phyloP scores from a whole-genome alignment of 2,329 filamentous ascomycete genomes.

The Emmonsiellopsis sp. region DNA sequence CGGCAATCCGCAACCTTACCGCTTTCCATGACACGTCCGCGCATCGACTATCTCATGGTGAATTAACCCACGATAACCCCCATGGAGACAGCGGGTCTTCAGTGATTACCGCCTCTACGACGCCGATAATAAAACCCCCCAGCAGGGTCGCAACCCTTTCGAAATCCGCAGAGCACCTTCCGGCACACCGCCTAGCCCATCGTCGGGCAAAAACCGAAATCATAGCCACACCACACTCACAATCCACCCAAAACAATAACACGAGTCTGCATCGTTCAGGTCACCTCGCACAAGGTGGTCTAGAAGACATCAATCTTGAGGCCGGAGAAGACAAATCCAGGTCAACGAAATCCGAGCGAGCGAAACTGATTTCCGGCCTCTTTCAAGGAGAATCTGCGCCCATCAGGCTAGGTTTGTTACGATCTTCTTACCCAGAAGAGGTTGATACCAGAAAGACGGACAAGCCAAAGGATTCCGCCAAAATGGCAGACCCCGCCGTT shows the following conservation, averaged over 20 bases:
- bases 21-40: neutral
- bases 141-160: neutral
- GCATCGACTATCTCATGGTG: neutral
- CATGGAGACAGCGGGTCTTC: neutral
- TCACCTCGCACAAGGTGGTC: neutral
- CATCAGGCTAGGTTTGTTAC: neutral
- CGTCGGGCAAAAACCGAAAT: constrained; percentile 6
- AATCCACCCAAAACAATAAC: neutral
- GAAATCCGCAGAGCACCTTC: neutral
- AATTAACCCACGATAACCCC: neutral
- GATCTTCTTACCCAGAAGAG: neutral
- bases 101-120: neutral
- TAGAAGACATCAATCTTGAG: constrained; percentile 1
- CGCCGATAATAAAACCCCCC: neutral
- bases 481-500: neutral
- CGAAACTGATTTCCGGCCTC: neutral
- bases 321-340: neutral
- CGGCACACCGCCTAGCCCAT: neutral
- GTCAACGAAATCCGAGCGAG: neutral
- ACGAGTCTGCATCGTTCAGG: neutral
- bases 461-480: neutral
- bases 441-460: neutral
- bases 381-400: constrained; percentile 1
- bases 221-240: neutral
- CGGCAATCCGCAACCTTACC: neutral